Base-by-base conservation (phyloP, 306 rosid genomes). In the Cucumis hystrix region DNA sequence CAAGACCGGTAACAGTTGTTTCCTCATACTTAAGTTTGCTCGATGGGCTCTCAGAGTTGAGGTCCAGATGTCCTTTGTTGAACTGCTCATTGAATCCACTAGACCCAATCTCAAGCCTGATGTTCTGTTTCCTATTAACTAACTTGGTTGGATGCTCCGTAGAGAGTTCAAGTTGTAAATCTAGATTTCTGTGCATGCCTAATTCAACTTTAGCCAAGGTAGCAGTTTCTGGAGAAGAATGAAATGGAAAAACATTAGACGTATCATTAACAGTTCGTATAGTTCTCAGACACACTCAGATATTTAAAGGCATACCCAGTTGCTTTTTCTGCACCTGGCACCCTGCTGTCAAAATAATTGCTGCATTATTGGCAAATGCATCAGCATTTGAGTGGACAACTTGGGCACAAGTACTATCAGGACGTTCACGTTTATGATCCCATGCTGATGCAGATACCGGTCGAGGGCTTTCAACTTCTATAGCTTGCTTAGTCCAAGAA, bases 331-430 rank as follows among this genome's bases (percentile, higher is more conserved):
- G 85, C 74, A 77, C 88, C 73, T 57, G 84, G 76, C 78, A 77
- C 77, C 83, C 87, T 81, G 81, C 84, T n/a, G 66, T 67, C 67
- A 83, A 64, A 76, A 82, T 76, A 77, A 86, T 81, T 79, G 83
- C 80, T 80, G 85, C 77, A 72, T 76, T 79, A 69, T 80, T 84
- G 59, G 82, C 83, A 63, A 83, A 70, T 68, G 83, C 76, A 82
- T 91, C 92, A 56, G 89, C 88, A 76, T 82, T 85, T 61, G 97
- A 86, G 84, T 83, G 92, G 76, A 89, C 91, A 77, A 89, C 93
- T 80, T 86, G 93, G 74, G 98, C 97, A 83, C 93, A 93, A 25
- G 92, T 93, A 87, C 97, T 89, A 81, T 89, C 97, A 13, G 92
- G 88, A 79, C 90, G 80, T 77, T 89, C 87, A 7, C 84, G 66